Percentiles rank a stretch among this genome's conserved stretches.
These are phyloP conservation scores for Fusarium sp. DNA, from an alignment of 2,329 filamentous ascomycete species.

Conservation along the genomic window DNA sequence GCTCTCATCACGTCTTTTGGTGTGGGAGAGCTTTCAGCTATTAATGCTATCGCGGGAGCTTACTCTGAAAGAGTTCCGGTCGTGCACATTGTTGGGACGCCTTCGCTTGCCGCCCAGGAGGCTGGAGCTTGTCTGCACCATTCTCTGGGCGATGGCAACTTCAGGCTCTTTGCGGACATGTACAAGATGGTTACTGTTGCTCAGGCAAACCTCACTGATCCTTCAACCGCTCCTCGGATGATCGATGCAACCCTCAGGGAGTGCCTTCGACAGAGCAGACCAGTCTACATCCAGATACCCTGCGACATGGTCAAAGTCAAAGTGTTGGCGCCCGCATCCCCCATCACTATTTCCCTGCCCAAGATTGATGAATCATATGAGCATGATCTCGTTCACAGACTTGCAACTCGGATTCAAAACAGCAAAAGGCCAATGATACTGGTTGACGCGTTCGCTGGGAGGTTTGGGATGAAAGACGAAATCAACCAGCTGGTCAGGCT, in stretches of 20 bases:
- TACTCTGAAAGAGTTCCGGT: slow-evolving; percentile 13
- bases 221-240: neutral
- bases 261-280: neutral
- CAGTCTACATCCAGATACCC: slow-evolving; percentile 14
- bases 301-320: slow-evolving; percentile 1
- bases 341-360: neutral
- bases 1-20: slow-evolving; percentile 14
- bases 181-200: slow-evolving; percentile 12
- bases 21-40: slow-evolving; percentile 14
- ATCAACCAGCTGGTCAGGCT: neutral
- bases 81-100: slow-evolving; percentile 18
- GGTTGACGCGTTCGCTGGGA: neutral
- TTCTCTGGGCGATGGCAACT: neutral
- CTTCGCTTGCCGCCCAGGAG: neutral
- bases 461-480: neutral
- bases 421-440: neutral
- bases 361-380: neutral
- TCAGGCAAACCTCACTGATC: slow-evolving; percentile 1
- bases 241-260: neutral
- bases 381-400: neutral
- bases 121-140: neutral
- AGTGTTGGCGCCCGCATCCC: neutral
- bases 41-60: slow-evolving; percentile 18
- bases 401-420: neutral
- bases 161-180: slow-evolving; percentile 3